phyloP scores from a whole-genome alignment of 371 early-diverging fungal species.

The Phascolomyces articulosus region DNA sequence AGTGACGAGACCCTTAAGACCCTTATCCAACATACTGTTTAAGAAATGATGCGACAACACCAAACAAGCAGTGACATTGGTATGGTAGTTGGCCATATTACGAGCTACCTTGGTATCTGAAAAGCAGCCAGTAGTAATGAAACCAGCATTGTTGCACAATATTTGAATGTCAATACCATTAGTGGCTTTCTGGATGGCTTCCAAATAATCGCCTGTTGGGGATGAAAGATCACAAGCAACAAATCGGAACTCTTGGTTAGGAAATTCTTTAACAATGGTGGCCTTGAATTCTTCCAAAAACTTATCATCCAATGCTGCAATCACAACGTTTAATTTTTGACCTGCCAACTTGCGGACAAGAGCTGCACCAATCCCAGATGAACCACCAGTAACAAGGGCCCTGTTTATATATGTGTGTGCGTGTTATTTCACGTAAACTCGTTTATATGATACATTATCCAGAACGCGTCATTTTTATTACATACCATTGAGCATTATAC shows the following conservation, averaged over 20 bases:
- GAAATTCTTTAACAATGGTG: constrained; percentile 45
- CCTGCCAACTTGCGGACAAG: constrained; percentile 58
- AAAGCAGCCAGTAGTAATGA: constrained; percentile 61
- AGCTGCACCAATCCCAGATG: constrained; percentile 67
- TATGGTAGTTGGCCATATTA: constrained; percentile 57
- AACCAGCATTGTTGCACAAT: constrained; percentile 70
- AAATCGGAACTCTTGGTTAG: constrained; percentile 50
- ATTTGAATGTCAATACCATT: constrained; percentile 55
- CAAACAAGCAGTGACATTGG: constrained; percentile 55
- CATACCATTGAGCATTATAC: constrained; percentile 67
- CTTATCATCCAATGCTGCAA: constrained; percentile 60
- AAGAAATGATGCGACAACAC: constrained; percentile 59
- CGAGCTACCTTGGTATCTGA: constrained; percentile 43
- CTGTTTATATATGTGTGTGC: constrained; percentile 14
- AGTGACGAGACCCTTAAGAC: constrained; percentile 47
- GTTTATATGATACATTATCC: too few species aligned
- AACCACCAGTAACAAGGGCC: constrained; percentile 62
- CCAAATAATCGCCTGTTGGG: constrained; percentile 46
- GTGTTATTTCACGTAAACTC: too few species aligned
- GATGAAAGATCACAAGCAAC: constrained; percentile 57
- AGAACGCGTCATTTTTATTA: too few species aligned
- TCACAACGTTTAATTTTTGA: constrained; percentile 61
- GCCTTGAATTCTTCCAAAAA: constrained; percentile 41
- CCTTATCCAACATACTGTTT: constrained; percentile 46
- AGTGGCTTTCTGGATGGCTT: constrained; percentile 45